Conservation (phyloP, 2,329 filamentous ascomycete genomes). For the Huntiella moniliformis region DNA sequence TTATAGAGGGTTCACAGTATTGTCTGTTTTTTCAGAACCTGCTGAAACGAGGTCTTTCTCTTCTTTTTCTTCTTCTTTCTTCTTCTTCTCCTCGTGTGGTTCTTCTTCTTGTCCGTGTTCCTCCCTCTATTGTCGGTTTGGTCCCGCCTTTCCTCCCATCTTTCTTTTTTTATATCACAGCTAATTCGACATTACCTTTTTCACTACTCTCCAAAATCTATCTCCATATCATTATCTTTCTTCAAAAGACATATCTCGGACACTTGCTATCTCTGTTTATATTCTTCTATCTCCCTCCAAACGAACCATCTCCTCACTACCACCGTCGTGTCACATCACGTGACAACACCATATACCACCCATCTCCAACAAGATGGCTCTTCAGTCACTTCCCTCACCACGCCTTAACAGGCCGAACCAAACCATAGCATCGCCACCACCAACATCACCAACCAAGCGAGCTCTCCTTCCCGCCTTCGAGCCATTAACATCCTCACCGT, state of each 20-base stretch:
- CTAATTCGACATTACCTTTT: neutral
- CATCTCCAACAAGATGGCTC: neutral
- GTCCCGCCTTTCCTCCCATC: neutral
- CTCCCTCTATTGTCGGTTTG: too few species aligned
- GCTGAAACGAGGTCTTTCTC: neutral
- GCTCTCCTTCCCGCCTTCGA: constrained; percentile 64
- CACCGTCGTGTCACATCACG: neutral
- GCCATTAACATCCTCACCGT: constrained; percentile 58
- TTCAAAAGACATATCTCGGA: too few species aligned
- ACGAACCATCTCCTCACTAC: neutral
- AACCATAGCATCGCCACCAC: constrained; percentile 22
- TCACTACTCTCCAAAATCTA: too few species aligned
- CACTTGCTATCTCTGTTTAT: too few species aligned
- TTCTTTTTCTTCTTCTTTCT: neutral
- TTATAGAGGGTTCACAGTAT: too few species aligned
- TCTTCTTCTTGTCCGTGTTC: neutral
- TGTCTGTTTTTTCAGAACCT: too few species aligned
- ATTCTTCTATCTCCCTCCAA: neutral
- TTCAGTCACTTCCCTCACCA: neutral
- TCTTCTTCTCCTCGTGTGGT: constrained; percentile 1
- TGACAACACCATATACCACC: neutral
- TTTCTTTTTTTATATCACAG: neutral
- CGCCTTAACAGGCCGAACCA: neutral
- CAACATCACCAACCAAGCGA: constrained; percentile 39
- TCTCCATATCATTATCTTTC: too few species aligned